Percentiles rank a stretch among this genome's conserved stretches.
These are phyloP conservation scores for Hansenula sp. DNA, from an alignment of 1,139 yeast genomes.

Conservation along the genomic window DNA sequence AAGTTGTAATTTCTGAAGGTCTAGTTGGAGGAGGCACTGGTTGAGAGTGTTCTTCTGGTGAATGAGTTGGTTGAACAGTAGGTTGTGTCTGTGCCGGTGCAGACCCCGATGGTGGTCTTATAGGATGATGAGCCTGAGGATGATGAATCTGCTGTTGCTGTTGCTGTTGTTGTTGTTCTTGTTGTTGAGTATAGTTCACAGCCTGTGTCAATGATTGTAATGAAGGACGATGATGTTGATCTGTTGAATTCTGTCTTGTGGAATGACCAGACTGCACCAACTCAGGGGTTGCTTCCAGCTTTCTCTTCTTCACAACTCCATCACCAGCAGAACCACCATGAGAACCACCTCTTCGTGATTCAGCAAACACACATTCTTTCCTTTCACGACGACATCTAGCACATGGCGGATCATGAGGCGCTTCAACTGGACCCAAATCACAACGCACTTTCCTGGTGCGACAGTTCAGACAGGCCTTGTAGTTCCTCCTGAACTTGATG, in stretches of 20 bases:
- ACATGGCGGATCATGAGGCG: slow-evolving; percentile 81
- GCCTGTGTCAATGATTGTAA: slow-evolving; percentile 1
- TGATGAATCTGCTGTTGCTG: neutral
- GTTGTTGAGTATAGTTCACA: neutral
- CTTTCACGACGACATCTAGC: slow-evolving; percentile 79
- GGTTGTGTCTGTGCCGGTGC: neutral
- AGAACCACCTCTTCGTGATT: slow-evolving; percentile 28
- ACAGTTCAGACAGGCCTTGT: slow-evolving; percentile 82
- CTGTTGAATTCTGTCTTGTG: neutral
- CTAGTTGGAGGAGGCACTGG: slow-evolving; percentile 12
- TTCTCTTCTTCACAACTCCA: slow-evolving; percentile 6
- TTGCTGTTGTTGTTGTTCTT: neutral
- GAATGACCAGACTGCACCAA: too few relatives aligned
- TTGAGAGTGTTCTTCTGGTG: neutral
- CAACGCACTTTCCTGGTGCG: slow-evolving; percentile 80
- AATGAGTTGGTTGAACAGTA: slow-evolving; percentile 1
- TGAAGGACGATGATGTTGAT: neutral
- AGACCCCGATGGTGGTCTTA: too few relatives aligned
- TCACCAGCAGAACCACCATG: slow-evolving; percentile 1
- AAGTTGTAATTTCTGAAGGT: slow-evolving; percentile 32
- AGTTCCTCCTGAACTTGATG: slow-evolving; percentile 44
- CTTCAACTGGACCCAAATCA: slow-evolving; percentile 72
- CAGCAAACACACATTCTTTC: slow-evolving; percentile 74
- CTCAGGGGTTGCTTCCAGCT: slow-evolving; percentile 3
- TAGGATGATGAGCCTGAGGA: too few relatives aligned